Percentiles rank a stretch among this genome's conserved stretches.
phyloP scores from a whole-genome alignment of 164 flowering plant genomes.

The Tetrastigma voinierianum region DNA sequence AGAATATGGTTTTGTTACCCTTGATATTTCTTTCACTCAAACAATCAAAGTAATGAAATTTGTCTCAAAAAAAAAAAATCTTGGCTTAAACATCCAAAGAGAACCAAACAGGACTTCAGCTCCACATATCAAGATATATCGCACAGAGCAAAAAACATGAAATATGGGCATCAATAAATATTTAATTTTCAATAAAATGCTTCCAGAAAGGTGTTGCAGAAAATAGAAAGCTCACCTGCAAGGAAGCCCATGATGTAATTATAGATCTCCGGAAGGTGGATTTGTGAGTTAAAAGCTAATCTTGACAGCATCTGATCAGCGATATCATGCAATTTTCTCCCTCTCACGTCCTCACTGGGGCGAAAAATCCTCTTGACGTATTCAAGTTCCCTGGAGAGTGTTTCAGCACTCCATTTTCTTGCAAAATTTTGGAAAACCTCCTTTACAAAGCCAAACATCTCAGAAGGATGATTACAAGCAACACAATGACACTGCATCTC shows the following conservation, averaged over 20 bases:
- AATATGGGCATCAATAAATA: too few relatives aligned
- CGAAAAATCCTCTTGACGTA: conserved; percentile 79
- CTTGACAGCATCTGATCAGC: conserved; percentile 55
- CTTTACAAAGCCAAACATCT: conserved; percentile 96
- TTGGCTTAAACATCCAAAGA: too few relatives aligned
- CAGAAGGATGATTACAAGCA: conserved; percentile 93
- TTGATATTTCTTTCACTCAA: too few relatives aligned
- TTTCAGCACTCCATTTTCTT: conserved; percentile 77
- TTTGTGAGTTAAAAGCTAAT: conserved; percentile 30
- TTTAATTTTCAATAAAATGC: too few relatives aligned
- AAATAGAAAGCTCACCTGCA: conserved; percentile 45
- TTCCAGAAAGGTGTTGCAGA: neutral
- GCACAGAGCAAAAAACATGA: too few relatives aligned
- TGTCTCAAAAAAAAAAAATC: too few relatives aligned
- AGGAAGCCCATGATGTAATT: conserved; percentile 56
- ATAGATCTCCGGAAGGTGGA: conserved; percentile 52
- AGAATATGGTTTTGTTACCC: too few relatives aligned
- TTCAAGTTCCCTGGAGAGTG: conserved; percentile 73
- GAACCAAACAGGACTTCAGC: too few relatives aligned
- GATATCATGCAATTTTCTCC: conserved; percentile 57
- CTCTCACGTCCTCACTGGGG: conserved; percentile 72
- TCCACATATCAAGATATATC: too few relatives aligned
- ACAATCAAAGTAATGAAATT: too few relatives aligned
- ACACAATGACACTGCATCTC: conserved; percentile 95
- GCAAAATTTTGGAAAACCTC: conserved; percentile 89